Evolutionary conservation across 495 filamentous ascomycete genomes (phyloP).

Genomic region (Trichoderma orchidacearum): DNA sequence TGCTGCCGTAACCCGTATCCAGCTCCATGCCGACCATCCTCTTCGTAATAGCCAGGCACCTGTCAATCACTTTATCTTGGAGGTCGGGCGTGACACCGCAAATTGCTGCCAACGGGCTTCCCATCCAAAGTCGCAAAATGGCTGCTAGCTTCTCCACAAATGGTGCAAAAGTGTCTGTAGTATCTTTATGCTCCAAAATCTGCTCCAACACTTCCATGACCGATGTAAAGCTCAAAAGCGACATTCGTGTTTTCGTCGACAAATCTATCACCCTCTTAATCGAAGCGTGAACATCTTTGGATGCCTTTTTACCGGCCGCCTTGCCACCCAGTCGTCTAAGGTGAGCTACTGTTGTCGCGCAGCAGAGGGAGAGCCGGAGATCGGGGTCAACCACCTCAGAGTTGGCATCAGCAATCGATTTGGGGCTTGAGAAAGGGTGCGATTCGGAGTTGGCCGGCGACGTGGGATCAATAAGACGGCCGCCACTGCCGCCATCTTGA

Average conservation of each 20-base stretch:
- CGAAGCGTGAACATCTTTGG: neutral
- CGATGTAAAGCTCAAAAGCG: slow-evolving; percentile 65
- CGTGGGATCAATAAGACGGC: neutral
- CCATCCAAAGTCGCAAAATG: slow-evolving; percentile 40
- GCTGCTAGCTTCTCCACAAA: slow-evolving; percentile 39
- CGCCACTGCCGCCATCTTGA: slow-evolving; percentile 20
- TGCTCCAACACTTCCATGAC: slow-evolving; percentile 57
- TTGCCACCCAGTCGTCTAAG: slow-evolving; percentile 32
- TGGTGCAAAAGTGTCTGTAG: slow-evolving; percentile 25
- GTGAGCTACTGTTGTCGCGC: slow-evolving; percentile 68
- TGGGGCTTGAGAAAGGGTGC: neutral
- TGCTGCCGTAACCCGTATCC: slow-evolving; percentile 41
- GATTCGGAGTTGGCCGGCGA: neutral
- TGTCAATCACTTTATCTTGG: slow-evolving; percentile 32
- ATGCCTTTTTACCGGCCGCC: slow-evolving; percentile 12
- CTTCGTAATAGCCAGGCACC: slow-evolving; percentile 33
- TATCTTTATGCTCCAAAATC: slow-evolving; percentile 39
- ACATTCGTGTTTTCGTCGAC: slow-evolving; percentile 32
- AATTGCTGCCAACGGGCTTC: slow-evolving; percentile 24
- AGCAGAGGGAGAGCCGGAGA: slow-evolving; percentile 57
- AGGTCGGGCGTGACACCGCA: slow-evolving; percentile 29
- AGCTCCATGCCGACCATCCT: slow-evolving; percentile 36
- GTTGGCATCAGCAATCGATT: slow-evolving; percentile 15
- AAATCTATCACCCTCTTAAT: neutral
- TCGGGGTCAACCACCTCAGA: slow-evolving; percentile 34